Percentiles rank a stretch among this genome's conserved stretches.
These are phyloP conservation scores for Eimeria sp. DNA, from an alignment of 169 alveolate genomes.

Conservation along the genomic window DNA sequence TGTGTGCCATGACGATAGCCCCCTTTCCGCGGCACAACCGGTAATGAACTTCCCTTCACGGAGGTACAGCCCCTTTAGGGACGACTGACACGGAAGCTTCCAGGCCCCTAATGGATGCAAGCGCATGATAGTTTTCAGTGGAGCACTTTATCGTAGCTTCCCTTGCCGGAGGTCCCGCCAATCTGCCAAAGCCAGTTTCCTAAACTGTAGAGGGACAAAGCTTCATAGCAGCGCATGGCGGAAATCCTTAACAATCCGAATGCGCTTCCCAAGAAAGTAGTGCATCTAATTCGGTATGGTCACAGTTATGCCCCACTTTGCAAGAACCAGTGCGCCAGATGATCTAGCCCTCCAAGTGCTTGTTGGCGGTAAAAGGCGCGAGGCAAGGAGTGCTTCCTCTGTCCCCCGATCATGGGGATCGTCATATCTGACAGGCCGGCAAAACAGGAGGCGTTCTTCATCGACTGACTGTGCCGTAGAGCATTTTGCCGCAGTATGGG, in stretches of 20 bases:
- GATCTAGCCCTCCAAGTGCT: not conserved
- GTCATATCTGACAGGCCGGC: not conserved
- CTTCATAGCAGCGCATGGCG: not conserved
- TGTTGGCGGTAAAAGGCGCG: not conserved
- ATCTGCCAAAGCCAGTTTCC: no score
- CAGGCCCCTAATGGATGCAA: no score
- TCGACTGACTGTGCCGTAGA: not conserved
- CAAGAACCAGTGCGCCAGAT: not conserved
- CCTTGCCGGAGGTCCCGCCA: no score
- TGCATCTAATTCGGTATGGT: not conserved
- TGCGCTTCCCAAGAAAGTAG: not conserved
- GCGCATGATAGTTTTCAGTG: no score
- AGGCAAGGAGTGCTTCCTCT: not conserved
- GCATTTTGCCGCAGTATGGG: not conserved
- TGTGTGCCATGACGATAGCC: not conserved
- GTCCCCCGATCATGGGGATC: not conserved
- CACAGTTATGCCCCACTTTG: not conserved
- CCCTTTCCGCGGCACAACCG: not conserved
- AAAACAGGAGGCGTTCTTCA: not conserved
- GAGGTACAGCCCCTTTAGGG: not conserved
- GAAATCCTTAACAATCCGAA: not conserved
- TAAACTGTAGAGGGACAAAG: not conserved
- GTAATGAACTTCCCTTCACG: not conserved
- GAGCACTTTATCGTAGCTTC: no score
- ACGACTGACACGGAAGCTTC: not conserved